phyloP scores from a whole-genome alignment of 768 basidiomycete genomes.

The Boletus sp. region DNA sequence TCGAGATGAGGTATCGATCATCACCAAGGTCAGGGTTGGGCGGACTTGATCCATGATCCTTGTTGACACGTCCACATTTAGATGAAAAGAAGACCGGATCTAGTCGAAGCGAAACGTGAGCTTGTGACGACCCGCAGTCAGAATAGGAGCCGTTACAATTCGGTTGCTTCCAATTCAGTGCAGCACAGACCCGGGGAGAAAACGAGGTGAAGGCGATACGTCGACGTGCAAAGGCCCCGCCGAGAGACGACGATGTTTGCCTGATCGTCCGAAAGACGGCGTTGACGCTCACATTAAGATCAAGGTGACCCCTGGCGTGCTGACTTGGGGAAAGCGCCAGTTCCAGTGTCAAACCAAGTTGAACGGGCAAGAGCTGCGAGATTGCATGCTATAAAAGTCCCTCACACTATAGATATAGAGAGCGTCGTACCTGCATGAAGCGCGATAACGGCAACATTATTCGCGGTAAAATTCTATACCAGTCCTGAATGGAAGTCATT shows the following conservation, averaged over 20 bases:
- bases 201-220: constrained; percentile 92
- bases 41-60: constrained; percentile 37
- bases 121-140: constrained; percentile 19
- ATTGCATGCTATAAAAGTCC: constrained; percentile 7
- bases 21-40: constrained; percentile 41
- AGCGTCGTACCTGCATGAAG: constrained; percentile 62
- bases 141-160: constrained; percentile 61
- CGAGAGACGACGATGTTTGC: constrained; percentile 52
- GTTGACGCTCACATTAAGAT: constrained; percentile 83
- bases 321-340: constrained; percentile 59
- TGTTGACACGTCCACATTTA: constrained; percentile 67
- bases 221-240: constrained; percentile 54
- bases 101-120: constrained; percentile 33
- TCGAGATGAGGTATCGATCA: constrained; percentile 51
- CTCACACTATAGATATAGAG: constrained; percentile 2
- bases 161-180: constrained; percentile 98
- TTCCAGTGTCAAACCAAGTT: constrained; percentile 78
- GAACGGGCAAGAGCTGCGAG: constrained; percentile 52
- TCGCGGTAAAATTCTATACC: constrained; percentile 43
- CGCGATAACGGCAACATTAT: constrained; percentile 72
- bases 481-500: constrained; percentile 37
- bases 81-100: constrained; percentile 96
- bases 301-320: constrained; percentile 50
- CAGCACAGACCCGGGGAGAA: constrained; percentile 83
- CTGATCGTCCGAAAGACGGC: constrained; percentile 82